Evolutionary conservation across 495 filamentous ascomycete species (phyloP), one percentile per base, ranked within the genome.

Genomic region (Podospora pseudopauciseta): DNA sequence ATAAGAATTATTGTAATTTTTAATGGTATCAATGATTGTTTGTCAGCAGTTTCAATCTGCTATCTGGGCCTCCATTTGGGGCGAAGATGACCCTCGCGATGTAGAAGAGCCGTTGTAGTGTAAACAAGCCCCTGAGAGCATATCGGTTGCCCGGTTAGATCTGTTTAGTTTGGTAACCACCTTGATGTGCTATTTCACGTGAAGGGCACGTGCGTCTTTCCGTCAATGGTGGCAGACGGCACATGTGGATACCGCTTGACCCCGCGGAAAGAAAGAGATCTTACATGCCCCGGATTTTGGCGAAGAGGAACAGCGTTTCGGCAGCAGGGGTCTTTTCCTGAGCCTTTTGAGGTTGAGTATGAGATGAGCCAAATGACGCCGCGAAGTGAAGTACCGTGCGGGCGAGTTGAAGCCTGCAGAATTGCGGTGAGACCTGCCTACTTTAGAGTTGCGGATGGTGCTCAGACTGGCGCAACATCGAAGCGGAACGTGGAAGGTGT

Each of bases 351-450:
- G 3, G 39, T 2, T 49, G 39, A 49, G 9, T 2, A 49, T 49
- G 39, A 49, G 6, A 28, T 20, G 13, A 6, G 7, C 19, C 5
- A 26, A 30, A 15, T 61, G 59, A 28, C 16, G 4, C 20, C 16
- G 59, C n/a, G 30, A 26, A 23, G 26, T 49, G 7, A 11, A 23
- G 32, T 23, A 9, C 4, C 34, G 7, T 23, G 32, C 19, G 39
- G 34, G 18, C 34, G 32, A 56, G 3, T 27, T 27, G 4, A 2
- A 23, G 30, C 56, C 26, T 56, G 59, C 65, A 67, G 65, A 67
- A n/a, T 54, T 67, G 65, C 65, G 65, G 65, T 67, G 65, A 62
- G 58, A 61, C 18, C 55, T 32, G 20, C 28, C 64, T 4, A 55
- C 28, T 34, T 30, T 26, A 54, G 9, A 28, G 7, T 54, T 30